Conservation (phyloP, 495 filamentous ascomycete species). For the Astrothelium macrocarpum region DNA sequence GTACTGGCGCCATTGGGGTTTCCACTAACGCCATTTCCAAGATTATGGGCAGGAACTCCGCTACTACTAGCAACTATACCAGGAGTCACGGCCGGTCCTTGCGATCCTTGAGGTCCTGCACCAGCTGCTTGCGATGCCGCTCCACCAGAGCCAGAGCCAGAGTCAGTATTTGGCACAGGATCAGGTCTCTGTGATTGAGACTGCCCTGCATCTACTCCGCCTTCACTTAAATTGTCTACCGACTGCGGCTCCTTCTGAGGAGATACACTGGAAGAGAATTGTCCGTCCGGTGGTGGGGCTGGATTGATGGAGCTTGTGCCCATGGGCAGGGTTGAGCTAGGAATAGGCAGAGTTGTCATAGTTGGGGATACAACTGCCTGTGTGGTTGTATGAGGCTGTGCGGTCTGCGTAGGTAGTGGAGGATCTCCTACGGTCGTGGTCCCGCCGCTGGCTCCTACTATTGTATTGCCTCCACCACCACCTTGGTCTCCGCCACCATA, state of each 20-base stretch:
- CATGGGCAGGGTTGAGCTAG: not conserved
- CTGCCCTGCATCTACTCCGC: not conserved
- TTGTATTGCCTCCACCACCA: not conserved
- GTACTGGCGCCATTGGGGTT: not conserved
- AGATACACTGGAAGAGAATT: not conserved
- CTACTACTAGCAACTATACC: not conserved
- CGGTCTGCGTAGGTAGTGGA: not conserved
- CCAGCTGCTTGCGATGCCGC: conserved; percentile 3
- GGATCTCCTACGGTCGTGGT: not conserved
- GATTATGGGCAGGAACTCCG: not conserved
- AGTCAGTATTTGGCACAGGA: not conserved
- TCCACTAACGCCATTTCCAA: not conserved
- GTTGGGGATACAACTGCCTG: not conserved
- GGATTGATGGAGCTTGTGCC: not conserved
- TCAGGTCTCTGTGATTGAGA: not conserved
- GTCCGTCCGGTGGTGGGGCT: not conserved
- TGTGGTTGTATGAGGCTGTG: not conserved
- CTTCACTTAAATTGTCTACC: not conserved
- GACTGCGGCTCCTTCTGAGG: not conserved
- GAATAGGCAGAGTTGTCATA: not conserved
- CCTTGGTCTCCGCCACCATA: not conserved
- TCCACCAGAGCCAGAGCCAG: not conserved
- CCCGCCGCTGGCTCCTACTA: not conserved
- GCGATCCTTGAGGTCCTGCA: not conserved
- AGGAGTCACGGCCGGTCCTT: not conserved